Base-by-base conservation (phyloP, 495 filamentous ascomycete genomes). In the Xylaria bambusicola region DNA sequence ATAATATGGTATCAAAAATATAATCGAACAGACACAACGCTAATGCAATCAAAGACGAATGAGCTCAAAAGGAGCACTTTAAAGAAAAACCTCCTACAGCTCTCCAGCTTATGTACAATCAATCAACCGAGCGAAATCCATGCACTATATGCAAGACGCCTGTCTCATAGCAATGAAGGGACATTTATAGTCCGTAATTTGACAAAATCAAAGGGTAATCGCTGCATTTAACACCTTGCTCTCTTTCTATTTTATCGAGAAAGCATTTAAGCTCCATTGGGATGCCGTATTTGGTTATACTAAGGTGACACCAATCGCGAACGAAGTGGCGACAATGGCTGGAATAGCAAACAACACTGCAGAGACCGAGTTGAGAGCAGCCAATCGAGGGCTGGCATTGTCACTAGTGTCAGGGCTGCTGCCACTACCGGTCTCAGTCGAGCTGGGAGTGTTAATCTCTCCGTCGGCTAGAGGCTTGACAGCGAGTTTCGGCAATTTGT, bases 401-500 rank as follows among this genome's bases (percentile, higher is more conserved):
- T 41, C 45, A 8, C 40, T 40, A 8, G 62, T 49, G 36, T 23
- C 27, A 1, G 59, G 36, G 23, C 47, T 45, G 23, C 51, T 45
- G 44, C 62, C 40, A 21, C 46, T 24, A 33, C 13, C 20, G 9
- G 53, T 36, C 4, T 15, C 35, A 6, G 36, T 52, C 18, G 52
- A 4, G 33, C 38, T 53, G 18, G 53, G 63, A 21, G 52, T 63
- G 67, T 81, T 80, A 46, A 64, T 54, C 52, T 59, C 65, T 48
- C 78, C 75, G 33, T 75, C 69, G 21, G 66, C 61, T 5, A 81
- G 68, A 41, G 73, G 71, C 69, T 75, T 74, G 59, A 80, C 77
- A 13, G 65, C 69, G 15, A 81, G 71, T 61, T 62, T 57, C 17
- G 46, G 52, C 49, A 81, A 52, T 26, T 58, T 44, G 38, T 53